Evolutionary conservation across 495 filamentous ascomycete species (phyloP).

Genomic region (Lichenothelia convexa): DNA sequence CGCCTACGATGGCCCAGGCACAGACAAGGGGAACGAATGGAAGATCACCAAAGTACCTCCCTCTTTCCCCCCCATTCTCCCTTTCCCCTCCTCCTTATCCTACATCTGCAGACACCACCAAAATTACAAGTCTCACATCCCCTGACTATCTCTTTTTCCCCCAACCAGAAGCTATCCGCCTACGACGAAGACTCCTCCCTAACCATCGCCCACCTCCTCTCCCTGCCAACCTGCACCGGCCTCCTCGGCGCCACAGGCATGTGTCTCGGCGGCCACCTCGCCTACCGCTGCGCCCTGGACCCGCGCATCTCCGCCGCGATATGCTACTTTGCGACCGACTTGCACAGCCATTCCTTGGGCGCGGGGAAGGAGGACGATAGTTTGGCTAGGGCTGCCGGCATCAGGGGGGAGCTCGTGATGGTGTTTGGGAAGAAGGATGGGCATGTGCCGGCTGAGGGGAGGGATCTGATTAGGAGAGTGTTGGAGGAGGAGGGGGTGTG

Average conservation of each 20-base stretch:
- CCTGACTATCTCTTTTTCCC: background rate
- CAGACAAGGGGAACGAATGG: slow-evolving; percentile 70
- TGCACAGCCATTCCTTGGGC: slow-evolving; percentile 61
- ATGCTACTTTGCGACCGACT: slow-evolving; percentile 86
- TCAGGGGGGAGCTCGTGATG: slow-evolving; percentile 61
- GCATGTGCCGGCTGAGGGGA: slow-evolving; percentile 70
- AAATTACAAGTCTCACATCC: slow-evolving; percentile 5
- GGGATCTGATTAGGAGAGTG: slow-evolving; percentile 72
- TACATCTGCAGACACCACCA: background rate
- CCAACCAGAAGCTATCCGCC: slow-evolving; percentile 53
- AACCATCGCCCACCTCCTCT: slow-evolving; percentile 55
- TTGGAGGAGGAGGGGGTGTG: slow-evolving; percentile 54
- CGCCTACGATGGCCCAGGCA: slow-evolving; percentile 73
- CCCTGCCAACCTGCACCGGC: slow-evolving; percentile 65
- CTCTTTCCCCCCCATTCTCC: background rate
- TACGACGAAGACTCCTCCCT: slow-evolving; percentile 77
- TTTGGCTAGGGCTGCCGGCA: slow-evolving; percentile 44
- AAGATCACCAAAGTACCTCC: slow-evolving; percentile 57
- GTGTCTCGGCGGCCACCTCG: slow-evolving; percentile 87
- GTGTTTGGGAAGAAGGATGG: slow-evolving; percentile 75
- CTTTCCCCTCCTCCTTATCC: background rate
- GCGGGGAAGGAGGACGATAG: slow-evolving; percentile 49
- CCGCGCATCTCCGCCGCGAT: slow-evolving; percentile 55
- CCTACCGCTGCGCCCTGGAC: slow-evolving; percentile 69
- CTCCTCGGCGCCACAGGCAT: slow-evolving; percentile 78